Evolutionary conservation across 2,329 filamentous ascomycete genomes (phyloP), one percentile per base, ranked within the genome.

Genomic region (Fusarium fracticaudum): DNA sequence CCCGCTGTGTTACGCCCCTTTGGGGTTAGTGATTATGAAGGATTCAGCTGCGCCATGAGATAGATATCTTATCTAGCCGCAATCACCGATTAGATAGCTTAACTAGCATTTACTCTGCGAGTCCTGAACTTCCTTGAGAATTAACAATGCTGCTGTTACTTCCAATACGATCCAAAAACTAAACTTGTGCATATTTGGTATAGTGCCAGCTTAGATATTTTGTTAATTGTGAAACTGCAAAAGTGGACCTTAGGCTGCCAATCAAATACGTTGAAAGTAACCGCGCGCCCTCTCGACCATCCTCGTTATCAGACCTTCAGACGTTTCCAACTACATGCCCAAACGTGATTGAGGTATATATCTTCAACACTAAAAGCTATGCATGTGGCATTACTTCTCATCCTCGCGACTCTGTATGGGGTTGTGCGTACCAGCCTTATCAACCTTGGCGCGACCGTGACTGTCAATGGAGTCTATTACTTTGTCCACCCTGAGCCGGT

Each of bases 111-210:
- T 6, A n/a, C 29, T 26, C 13, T 14, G 5, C 5, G 8, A 20
- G 24, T 20, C 17, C 17, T n/a, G 10, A 6, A 4, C 6, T 12
- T 50, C 47, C 26, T 31, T 3, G 4, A 17, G 45, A 31, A 48
- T 17, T 8, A 4, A 50, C 26, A n/a, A 31, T n/a, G 7, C 10
- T 8, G 10, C 1, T 47, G 9, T 7, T 47, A 5, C 12, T 9
- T 6, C 14, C 14, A 5, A 9, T 6, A 20, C 3, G 24, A 13
- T 9, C 18, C 8, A 7, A 15, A 14, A 8, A 17, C 15, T 1
- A 18, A 18, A 0, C n/a, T 26, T 13, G 17, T 11, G 13, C 3
- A 9, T 3, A 26, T 45, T 45, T 24, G 24, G 24, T 4, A 20
- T 26, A 26, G 43, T 26, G 43, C 11, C 6, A 20, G 4, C 4